These are phyloP conservation scores for Epichloe hybrida DNA, from an alignment of 2,329 filamentous ascomycete genomes.

Conservation along the genomic window DNA sequence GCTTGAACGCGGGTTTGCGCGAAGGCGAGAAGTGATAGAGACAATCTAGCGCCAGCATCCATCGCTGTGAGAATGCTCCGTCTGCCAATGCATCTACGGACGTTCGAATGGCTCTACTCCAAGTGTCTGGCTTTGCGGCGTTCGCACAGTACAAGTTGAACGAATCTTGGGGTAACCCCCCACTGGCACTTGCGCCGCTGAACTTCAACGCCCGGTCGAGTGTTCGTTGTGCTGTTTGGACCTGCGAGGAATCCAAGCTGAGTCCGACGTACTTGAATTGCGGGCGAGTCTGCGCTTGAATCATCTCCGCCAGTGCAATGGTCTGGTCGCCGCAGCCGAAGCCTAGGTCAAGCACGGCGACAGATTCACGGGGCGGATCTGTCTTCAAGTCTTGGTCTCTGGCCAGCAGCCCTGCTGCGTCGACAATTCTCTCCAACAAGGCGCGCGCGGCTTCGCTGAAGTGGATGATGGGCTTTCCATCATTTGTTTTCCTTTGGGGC, in stretches of 20 bases:
- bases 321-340: slow-evolving; percentile 48
- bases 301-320: slow-evolving; percentile 25
- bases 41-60: slow-evolving; percentile 42
- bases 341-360: slow-evolving; percentile 38
- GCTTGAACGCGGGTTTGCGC: slow-evolving; percentile 29
- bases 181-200: neutral
- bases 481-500: slow-evolving; percentile 15
- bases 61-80: slow-evolving; percentile 20
- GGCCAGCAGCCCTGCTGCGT: slow-evolving; percentile 25
- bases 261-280: slow-evolving; percentile 37
- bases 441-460: slow-evolving; percentile 34
- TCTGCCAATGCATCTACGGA: slow-evolving; percentile 16
- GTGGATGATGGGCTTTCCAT: slow-evolving; percentile 18
- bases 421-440: slow-evolving; percentile 33
- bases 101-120: slow-evolving; percentile 17
- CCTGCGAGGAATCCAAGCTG: slow-evolving; percentile 34
- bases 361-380: neutral
- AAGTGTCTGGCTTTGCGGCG: slow-evolving; percentile 31
- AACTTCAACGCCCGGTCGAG: slow-evolving; percentile 13
- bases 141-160: slow-evolving; percentile 33
- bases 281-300: slow-evolving; percentile 9
- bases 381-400: neutral
- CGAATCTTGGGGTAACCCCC: neutral
- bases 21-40: slow-evolving; percentile 44
- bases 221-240: slow-evolving; percentile 20